Evolutionary conservation across 805 yeast species (phyloP), one percentile per base, ranked within the genome.

Genomic region (Candida golubevii): DNA sequence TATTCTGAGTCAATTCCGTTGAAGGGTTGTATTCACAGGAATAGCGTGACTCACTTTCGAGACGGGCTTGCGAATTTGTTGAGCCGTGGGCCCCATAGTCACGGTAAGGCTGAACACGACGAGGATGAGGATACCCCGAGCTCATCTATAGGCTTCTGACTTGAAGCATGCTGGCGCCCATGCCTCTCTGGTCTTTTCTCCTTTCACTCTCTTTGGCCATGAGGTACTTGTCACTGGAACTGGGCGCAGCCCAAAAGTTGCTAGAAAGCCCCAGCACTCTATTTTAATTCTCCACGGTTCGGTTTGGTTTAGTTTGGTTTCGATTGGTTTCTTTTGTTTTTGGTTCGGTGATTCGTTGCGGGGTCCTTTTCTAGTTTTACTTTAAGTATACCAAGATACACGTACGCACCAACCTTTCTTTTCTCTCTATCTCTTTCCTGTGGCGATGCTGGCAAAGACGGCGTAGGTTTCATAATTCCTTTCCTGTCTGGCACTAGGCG

Each of bases 71-170:
- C 36, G 28, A 44, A 39, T 18, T 14, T 44, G 46, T 34, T 43
- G 39, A 18, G 23, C 23, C 37, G 43, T 26, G 31, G 26, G n/a
- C 43, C 39, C 10, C 11, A 28, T 14, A 41, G 18, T 4, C 15
- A 26, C 18, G 58, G 46, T 18, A 54, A 51, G 49, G 49, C 43
- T 14, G 45, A 40, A 33, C 37, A 50, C 18, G 55, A 49, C 32
- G 57, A 55, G 35, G 43, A 42, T n/a, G 56, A 50, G 36, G 55
- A 54, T 33, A 43, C 36, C 23, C 46, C 49, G 9, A 42, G 45
- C 13, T 46, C 47, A 18, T 50, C 41, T 23, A 48, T 51, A n/a
- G 56, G 49, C 36, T 42, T 50, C 7, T 55, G 33, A 30, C 32
- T 29, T 29, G n/a, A 12, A 12, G n/a, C 11, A 29, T 12, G n/a